Evolutionary conservation across 352 stramenopile genomes (phyloP).

Genomic region (Globisporangium yorkense): DNA sequence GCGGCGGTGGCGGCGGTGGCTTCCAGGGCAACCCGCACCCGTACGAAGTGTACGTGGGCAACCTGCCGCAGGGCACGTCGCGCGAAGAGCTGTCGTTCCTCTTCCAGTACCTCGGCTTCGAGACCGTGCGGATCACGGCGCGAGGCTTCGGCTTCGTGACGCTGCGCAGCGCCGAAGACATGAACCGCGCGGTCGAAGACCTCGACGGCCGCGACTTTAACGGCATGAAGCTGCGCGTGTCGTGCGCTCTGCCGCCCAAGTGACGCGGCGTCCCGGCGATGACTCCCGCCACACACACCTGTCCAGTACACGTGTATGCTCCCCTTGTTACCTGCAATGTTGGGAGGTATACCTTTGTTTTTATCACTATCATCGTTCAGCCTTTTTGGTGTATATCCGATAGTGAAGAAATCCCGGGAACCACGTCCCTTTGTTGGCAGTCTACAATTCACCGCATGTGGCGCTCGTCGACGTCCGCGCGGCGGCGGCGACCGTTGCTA

Average conservation of each 20-base stretch:
- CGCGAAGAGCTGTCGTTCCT: conserved; percentile 73
- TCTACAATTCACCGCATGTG: background rate
- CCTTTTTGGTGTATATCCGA: too few species aligned
- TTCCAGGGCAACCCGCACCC: conserved; percentile 56
- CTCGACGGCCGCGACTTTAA: conserved; percentile 78
- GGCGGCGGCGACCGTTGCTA: too few species aligned
- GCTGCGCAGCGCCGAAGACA: conserved; percentile 64
- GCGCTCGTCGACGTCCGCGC: background rate
- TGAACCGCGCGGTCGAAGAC: conserved; percentile 77
- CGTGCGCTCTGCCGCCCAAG: conserved; percentile 49
- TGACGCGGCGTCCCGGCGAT: conserved; percentile 4
- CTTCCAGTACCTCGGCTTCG: conserved; percentile 76
- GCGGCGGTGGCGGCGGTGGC: conserved; percentile 23
- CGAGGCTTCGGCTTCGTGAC: conserved; percentile 82
- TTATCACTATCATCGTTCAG: too few species aligned
- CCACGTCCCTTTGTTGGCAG: too few species aligned
- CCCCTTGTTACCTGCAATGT: too few species aligned
- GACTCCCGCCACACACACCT: background rate
- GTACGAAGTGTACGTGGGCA: conserved; percentile 80
- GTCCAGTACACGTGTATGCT: too few species aligned
- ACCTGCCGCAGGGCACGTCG: conserved; percentile 74
- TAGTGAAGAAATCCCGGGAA: too few species aligned
- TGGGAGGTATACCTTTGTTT: too few species aligned
- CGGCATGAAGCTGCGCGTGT: conserved; percentile 69
- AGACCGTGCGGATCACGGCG: conserved; percentile 81